A percentile compares a stretch with the other conserved stretches of the same genome.
These are phyloP conservation scores for Erodium trifolium DNA, from an alignment of 441 rosid species.

Conservation along the genomic window DNA sequence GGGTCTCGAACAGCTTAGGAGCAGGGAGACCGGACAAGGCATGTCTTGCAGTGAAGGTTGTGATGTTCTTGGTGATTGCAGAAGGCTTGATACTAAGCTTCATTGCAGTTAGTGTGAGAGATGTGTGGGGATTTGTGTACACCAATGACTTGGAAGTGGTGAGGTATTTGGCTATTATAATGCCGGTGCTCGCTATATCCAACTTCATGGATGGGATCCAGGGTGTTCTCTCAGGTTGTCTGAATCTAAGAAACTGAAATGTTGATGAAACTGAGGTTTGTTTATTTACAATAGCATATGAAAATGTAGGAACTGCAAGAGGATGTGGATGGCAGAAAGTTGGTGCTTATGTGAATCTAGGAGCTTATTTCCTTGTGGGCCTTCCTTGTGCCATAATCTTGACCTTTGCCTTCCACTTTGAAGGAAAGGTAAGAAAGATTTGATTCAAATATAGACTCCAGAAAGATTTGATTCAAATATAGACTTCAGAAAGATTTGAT, in stretches of 20 bases:
- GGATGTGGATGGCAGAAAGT: conserved; percentile 63
- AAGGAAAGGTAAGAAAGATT: conserved; percentile 30
- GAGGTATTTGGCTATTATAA: conserved; percentile 25
- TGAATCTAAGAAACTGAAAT: background rate
- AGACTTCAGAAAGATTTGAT: too few relatives aligned
- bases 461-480: too few relatives aligned
- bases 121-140: conserved; percentile 28
- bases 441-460: too few relatives aligned
- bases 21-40: conserved; percentile 42
- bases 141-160: conserved; percentile 25
- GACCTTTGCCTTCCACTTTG: conserved; percentile 36
- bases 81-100: conserved; percentile 21
- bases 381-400: conserved; percentile 37
- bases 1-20: conserved; percentile 54
- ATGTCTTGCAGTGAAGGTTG: conserved; percentile 27
- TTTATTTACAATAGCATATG: background rate
- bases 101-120: conserved; percentile 19
- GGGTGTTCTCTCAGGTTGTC: conserved; percentile 48
- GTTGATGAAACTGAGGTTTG: background rate
- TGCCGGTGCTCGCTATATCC: conserved; percentile 41
- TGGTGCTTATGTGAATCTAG: conserved; percentile 43
- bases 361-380: conserved; percentile 44
- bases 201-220: conserved; percentile 50
- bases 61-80: conserved; percentile 21
- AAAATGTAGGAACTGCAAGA: conserved; percentile 43